Percentiles rank a stretch among this genome's conserved stretches.
phyloP scores from a whole-genome alignment of 371 early-diverging fungal genomes.

The Apophysomyces ossiformis region DNA sequence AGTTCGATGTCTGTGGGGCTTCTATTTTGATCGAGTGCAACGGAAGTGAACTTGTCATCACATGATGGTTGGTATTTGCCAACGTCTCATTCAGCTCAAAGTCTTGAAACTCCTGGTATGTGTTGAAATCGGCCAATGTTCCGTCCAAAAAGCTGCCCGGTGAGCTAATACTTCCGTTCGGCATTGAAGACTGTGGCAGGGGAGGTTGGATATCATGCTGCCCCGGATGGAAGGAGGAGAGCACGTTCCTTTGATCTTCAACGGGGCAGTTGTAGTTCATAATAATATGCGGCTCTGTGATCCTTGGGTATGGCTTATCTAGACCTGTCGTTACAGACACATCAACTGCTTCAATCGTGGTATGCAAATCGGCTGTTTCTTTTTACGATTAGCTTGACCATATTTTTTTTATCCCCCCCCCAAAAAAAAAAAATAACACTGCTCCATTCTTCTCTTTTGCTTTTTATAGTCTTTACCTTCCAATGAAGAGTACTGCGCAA shows the following conservation, averaged over 20 bases:
- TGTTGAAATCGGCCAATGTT: conserved; percentile 3
- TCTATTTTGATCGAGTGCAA: conserved; percentile 9
- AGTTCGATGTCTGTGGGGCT: conserved; percentile 4
- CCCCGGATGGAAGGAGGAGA: conserved; percentile 12
- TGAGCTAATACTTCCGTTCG: neutral
- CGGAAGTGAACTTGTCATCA: conserved; percentile 7
- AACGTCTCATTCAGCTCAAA: conserved; percentile 6
- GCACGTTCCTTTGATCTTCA: conserved; percentile 12
- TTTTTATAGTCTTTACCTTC: neutral
- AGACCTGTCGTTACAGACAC: conserved; percentile 4
- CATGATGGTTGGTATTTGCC: conserved; percentile 9
- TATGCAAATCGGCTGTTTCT: conserved; percentile 1
- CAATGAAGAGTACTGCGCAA: neutral
- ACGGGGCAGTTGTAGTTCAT: conserved; percentile 12
- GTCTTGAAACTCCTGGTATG: conserved; percentile 10
- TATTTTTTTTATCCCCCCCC: neutral
- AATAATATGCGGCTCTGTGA: conserved; percentile 10
- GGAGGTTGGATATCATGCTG: conserved; percentile 10
- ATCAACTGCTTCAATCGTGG: conserved; percentile 2
- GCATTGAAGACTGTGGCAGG: conserved; percentile 11
- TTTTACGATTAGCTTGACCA: neutral
- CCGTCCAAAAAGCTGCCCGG: conserved; percentile 10
- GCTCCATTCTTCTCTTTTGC: no score
- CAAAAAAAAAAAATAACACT: neutral
- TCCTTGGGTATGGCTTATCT: conserved; percentile 1